phyloP scores from a whole-genome alignment of 495 filamentous ascomycete genomes.

The Cryomyces antarcticus region DNA sequence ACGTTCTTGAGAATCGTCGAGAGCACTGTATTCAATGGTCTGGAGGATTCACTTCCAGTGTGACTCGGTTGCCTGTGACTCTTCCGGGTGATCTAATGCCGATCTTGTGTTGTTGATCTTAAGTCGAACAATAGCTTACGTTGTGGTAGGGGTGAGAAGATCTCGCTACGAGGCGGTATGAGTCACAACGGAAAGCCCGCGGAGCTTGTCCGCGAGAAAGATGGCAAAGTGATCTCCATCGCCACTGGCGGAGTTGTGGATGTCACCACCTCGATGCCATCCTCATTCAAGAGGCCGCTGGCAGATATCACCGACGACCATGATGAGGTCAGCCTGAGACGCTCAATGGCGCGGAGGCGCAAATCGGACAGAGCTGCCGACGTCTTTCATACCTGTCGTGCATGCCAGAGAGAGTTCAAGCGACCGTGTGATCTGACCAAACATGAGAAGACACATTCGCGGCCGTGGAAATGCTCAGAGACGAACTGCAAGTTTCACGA shows the following conservation, averaged over 20 bases:
- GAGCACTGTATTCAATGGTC: too few relatives aligned
- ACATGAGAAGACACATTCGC: conserved; percentile 91
- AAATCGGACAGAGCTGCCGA: conserved; percentile 38
- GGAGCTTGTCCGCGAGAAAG: conserved; percentile 53
- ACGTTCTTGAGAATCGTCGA: neutral
- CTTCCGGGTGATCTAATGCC: too few relatives aligned
- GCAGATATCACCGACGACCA: conserved; percentile 5
- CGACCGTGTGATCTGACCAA: conserved; percentile 83
- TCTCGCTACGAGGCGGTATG: conserved; percentile 57
- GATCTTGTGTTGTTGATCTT: too few relatives aligned
- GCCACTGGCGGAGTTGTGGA: conserved; percentile 23
- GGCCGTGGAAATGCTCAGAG: conserved; percentile 81
- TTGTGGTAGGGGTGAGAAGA: conserved; percentile 33
- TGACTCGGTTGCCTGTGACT: too few relatives aligned
- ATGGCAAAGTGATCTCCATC: conserved; percentile 54
- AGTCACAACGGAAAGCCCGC: conserved; percentile 55
- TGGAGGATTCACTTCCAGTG: too few relatives aligned
- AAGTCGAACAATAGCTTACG: too few relatives aligned
- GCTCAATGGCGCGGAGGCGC: conserved; percentile 79
- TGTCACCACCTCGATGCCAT: conserved; percentile 1
- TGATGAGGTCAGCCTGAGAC: conserved; percentile 49
- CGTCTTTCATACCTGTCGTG: conserved; percentile 17
- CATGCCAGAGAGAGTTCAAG: conserved; percentile 79
- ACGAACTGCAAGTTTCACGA: conserved; percentile 65
- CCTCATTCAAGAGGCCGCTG: conserved; percentile 6